Evolutionary conservation across 2,329 filamentous ascomycete genomes (phyloP).

Genomic region (Colletotrichum musicola): DNA sequence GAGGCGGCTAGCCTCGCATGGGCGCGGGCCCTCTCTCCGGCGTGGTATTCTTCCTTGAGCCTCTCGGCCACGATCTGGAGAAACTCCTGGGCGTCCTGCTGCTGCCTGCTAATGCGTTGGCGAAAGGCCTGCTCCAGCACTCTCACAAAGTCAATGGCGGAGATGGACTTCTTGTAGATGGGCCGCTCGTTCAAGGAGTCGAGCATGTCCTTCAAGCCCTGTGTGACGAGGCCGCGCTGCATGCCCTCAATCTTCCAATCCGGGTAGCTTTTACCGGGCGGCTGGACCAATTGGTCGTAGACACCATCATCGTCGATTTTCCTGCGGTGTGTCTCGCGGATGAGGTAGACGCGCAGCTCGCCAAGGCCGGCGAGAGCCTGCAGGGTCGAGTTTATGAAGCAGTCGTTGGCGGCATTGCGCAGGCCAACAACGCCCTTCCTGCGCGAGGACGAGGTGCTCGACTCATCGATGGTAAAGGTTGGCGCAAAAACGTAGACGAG

Average conservation of each 20-base stretch:
- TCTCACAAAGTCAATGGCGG: constrained; percentile 84
- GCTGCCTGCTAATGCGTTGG: constrained; percentile 91
- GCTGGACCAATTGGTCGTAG: constrained; percentile 74
- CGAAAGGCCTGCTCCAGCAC: constrained; percentile 88
- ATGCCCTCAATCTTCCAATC: constrained; percentile 75
- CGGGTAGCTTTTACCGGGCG: constrained; percentile 58
- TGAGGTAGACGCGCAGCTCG: constrained; percentile 90
- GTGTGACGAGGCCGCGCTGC: constrained; percentile 86
- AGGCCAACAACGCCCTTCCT: constrained; percentile 93
- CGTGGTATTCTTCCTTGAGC: constrained; percentile 93
- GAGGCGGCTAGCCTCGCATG: constrained; percentile 58
- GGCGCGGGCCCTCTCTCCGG: constrained; percentile 79
- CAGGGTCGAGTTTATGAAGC: constrained; percentile 96
- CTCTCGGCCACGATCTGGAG: constrained; percentile 93
- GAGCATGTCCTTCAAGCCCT: constrained; percentile 90
- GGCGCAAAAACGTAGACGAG: constrained; percentile 97
- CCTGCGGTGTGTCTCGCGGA: constrained; percentile 88
- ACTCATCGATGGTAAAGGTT: constrained; percentile 94
- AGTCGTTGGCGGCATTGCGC: constrained; percentile 92
- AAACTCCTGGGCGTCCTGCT: constrained; percentile 98
- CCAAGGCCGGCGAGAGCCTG: constrained; percentile 92
- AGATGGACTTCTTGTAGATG: constrained; percentile 93
- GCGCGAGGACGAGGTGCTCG: constrained; percentile 75
- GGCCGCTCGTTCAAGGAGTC: constrained; percentile 94
- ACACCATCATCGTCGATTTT: constrained; percentile 82